Percentiles rank a stretch among this genome's conserved stretches.
phyloP scores from a whole-genome alignment of 192 early-diverging fungal genomes.

The Mortierella alpina region DNA sequence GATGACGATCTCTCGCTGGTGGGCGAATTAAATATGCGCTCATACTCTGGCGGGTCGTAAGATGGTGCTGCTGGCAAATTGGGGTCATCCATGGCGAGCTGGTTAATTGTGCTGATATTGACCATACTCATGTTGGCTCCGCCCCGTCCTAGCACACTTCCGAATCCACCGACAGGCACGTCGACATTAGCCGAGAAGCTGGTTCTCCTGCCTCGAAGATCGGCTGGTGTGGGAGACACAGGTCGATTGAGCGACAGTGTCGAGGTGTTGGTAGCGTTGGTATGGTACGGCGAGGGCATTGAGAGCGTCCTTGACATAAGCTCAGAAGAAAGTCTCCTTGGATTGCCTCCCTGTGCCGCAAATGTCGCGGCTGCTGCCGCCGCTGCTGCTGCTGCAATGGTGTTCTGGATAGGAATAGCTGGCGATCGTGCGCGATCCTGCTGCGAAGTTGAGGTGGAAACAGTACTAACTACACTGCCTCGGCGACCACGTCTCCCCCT shows the following conservation, averaged over 20 bases:
- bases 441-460: not conserved
- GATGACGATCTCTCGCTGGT: constrained; percentile 15
- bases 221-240: constrained; percentile 26
- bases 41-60: constrained; percentile 48
- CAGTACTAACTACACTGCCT: constrained; percentile 9
- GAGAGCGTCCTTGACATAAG: constrained; percentile 44
- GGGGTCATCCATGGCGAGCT: constrained; percentile 21
- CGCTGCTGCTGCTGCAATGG: constrained; percentile 21
- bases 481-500: constrained; percentile 14
- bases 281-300: constrained; percentile 29
- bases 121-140: constrained; percentile 49
- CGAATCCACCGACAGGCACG: constrained; percentile 18
- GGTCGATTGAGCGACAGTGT: constrained; percentile 31
- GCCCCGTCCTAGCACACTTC: constrained; percentile 1
- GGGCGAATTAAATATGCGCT: constrained; percentile 19
- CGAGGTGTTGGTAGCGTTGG: constrained; percentile 18
- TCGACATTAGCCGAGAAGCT: constrained; percentile 53
- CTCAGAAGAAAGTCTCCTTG: constrained; percentile 6
- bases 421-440: constrained; percentile 26
- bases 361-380: constrained; percentile 18
- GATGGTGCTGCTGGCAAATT: constrained; percentile 40
- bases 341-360: constrained; percentile 17
- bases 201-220: constrained; percentile 28
- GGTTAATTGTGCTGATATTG: constrained; percentile 32
- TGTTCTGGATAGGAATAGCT: constrained; percentile 21